Percentiles rank a stretch among this genome's conserved stretches.
Conservation (phyloP, 352 stramenopile genomes). For the Thalassiosira ordinaria region DNA sequence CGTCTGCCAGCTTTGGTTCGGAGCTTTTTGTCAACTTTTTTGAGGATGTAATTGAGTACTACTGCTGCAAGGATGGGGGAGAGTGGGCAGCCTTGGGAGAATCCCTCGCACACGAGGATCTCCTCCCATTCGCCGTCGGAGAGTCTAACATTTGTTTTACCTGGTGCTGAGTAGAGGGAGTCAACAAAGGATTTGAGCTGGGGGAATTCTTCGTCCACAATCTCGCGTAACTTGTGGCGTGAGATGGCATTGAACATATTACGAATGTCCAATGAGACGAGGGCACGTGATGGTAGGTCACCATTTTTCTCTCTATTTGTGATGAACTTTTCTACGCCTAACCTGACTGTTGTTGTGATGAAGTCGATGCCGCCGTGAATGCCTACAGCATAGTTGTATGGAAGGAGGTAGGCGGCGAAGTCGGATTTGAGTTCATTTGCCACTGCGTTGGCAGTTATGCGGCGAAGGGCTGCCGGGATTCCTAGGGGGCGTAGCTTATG, state of each 20-base stretch:
- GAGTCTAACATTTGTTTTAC: neutral
- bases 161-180: neutral
- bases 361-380: constrained; percentile 20
- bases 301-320: neutral
- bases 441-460: constrained; percentile 15
- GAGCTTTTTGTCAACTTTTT: constrained; percentile 9
- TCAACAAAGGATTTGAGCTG: constrained; percentile 5
- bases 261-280: constrained; percentile 30
- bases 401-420: constrained; percentile 1
- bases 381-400: constrained; percentile 26
- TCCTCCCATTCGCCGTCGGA: constrained; percentile 6
- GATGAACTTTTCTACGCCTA: constrained; percentile 21
- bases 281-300: neutral
- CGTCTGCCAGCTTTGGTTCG: neutral
- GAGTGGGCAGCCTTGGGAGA: constrained; percentile 34
- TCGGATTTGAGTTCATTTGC: neutral
- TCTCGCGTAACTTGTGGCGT: constrained; percentile 20
- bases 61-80: constrained; percentile 25
- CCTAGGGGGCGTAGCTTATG: constrained; percentile 24
- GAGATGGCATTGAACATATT: constrained; percentile 54
- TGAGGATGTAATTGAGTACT: neutral
- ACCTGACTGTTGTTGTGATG: neutral
- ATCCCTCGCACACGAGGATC: constrained; percentile 16
- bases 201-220: constrained; percentile 11
- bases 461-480: constrained; percentile 10